Conservation (phyloP, 345 rosid genomes). For the Camelina neglecta region DNA sequence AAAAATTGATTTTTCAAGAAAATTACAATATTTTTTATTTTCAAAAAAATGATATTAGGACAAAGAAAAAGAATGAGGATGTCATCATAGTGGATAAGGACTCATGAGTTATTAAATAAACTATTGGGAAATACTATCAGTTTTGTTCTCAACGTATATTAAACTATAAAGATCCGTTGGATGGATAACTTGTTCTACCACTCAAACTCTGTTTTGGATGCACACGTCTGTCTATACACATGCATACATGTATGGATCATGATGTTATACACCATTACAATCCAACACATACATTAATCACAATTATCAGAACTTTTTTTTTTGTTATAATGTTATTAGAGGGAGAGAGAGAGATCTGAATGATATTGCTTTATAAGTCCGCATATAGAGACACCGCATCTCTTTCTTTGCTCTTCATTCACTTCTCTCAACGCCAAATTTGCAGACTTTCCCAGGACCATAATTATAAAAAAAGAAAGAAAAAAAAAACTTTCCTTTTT, state of each 20-base stretch:
- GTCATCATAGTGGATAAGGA: slow-evolving; percentile 40
- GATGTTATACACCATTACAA: slow-evolving; percentile 21
- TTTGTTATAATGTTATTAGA: neutral
- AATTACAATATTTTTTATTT: too few relatives aligned
- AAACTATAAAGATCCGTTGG: slow-evolving; percentile 41
- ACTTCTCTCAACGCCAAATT: slow-evolving; percentile 33
- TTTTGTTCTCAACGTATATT: slow-evolving; percentile 20
- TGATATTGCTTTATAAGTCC: slow-evolving; percentile 49
- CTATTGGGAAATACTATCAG: neutral
- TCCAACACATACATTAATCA: slow-evolving; percentile 15
- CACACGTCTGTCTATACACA: slow-evolving; percentile 34
- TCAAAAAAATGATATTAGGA: neutral
- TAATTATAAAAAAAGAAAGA: neutral
- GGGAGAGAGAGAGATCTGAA: slow-evolving; percentile 42
- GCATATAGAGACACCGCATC: slow-evolving; percentile 49
- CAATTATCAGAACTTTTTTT: neutral
- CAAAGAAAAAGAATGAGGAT: slow-evolving; percentile 16
- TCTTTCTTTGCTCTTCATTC: slow-evolving; percentile 42
- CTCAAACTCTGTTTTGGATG: slow-evolving; percentile 36
- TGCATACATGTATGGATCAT: slow-evolving; percentile 19
- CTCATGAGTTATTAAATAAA: slow-evolving; percentile 17
- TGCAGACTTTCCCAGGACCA: slow-evolving; percentile 35
- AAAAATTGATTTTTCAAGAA: too few relatives aligned
- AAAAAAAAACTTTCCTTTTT: slow-evolving; percentile 9
- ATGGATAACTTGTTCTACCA: slow-evolving; percentile 46